phyloP scores from a whole-genome alignment of 768 basidiomycete genomes.

The Rhodotorula babjevae region DNA sequence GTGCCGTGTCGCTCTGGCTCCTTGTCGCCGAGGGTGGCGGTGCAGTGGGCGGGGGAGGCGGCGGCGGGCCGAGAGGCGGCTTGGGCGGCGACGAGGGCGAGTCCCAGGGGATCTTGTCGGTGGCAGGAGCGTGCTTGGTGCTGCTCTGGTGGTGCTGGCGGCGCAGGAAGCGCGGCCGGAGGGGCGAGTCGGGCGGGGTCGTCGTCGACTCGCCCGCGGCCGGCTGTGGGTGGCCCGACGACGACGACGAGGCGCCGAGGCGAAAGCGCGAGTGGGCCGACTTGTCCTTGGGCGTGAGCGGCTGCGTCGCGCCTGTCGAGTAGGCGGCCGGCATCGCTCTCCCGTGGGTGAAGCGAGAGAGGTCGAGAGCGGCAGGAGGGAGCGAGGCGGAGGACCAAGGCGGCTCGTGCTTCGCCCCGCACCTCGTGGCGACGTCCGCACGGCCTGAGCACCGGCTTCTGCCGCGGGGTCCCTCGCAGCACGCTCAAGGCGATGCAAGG shows the following conservation, averaged over 20 bases:
- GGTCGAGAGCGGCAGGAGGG: too few species aligned
- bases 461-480: too few species aligned
- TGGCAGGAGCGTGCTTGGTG: background rate
- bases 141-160: background rate
- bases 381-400: too few species aligned
- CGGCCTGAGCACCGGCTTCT: too few species aligned
- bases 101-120: conserved; percentile 11
- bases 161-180: background rate
- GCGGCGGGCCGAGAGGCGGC: background rate
- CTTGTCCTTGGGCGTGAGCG: background rate
- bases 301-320: background rate
- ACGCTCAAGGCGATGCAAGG: too few species aligned
- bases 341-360: background rate
- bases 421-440: too few species aligned
- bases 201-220: background rate
- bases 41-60: background rate
- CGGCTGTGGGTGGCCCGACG: background rate
- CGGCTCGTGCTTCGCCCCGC: background rate
- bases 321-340: conserved; percentile 3
- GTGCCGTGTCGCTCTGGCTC: background rate
- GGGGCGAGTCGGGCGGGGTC: background rate
- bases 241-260: background rate
- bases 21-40: background rate
- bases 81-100: background rate
- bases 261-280: background rate